These are phyloP conservation scores for Leccinum barrowsii DNA, from an alignment of 768 basidiomycete genomes.

Conservation along the genomic window DNA sequence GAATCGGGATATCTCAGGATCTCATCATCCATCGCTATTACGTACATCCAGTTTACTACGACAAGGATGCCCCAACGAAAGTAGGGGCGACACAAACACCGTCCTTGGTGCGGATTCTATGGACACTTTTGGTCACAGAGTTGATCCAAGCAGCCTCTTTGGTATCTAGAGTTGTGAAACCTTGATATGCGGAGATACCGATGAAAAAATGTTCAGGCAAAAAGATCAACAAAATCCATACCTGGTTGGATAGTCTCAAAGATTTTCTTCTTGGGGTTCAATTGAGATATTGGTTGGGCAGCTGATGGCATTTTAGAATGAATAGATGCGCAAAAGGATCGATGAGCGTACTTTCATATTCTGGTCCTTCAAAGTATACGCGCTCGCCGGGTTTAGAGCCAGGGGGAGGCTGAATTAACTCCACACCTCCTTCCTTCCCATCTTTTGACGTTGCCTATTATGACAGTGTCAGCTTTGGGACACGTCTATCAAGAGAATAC, in stretches of 20 bases:
- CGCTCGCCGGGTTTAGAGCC: slow-evolving; percentile 88
- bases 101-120: slow-evolving; percentile 81
- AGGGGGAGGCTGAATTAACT: slow-evolving; percentile 85
- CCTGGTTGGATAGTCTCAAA: slow-evolving; percentile 96
- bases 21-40: background rate
- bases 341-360: slow-evolving; percentile 66
- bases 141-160: slow-evolving; percentile 87
- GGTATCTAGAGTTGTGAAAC: slow-evolving; percentile 85
- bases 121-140: slow-evolving; percentile 69
- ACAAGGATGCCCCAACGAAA: slow-evolving; percentile 88
- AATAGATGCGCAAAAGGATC: background rate
- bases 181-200: slow-evolving; percentile 31
- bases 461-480: background rate
- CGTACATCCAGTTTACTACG: slow-evolving; percentile 43
- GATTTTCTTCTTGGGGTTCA: slow-evolving; percentile 99
- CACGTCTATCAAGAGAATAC: slow-evolving; percentile 19
- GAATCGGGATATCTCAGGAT: background rate
- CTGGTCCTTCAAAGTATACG: slow-evolving; percentile 90
- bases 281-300: slow-evolving; percentile 67
- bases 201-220: slow-evolving; percentile 2
- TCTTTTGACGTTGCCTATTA: slow-evolving; percentile 83
- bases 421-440: slow-evolving; percentile 86
- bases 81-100: slow-evolving; percentile 80
- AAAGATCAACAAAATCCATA: slow-evolving; percentile 23
- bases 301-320: slow-evolving; percentile 33